phyloP scores from a whole-genome alignment of 73 alveolate genomes.

The Diophrys appendiculata region DNA sequence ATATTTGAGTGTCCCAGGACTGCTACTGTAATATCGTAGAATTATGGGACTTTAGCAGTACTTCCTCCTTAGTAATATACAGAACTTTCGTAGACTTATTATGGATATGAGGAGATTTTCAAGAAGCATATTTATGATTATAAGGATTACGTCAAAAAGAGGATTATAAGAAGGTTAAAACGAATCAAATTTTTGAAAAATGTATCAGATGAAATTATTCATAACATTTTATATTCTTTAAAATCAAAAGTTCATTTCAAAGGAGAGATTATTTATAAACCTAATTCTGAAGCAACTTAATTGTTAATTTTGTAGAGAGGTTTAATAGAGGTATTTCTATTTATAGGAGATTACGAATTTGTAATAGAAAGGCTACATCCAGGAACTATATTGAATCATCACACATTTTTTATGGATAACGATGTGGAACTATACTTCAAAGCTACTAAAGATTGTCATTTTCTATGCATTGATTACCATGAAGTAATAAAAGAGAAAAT shows the following conservation, averaged over 20 bases:
- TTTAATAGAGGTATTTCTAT: slow-evolving; percentile 12
- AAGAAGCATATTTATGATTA: background rate
- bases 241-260: slow-evolving; percentile 15
- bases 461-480: background rate
- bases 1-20: slow-evolving; percentile 55
- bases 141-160: slow-evolving; percentile 30
- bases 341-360: slow-evolving; percentile 25
- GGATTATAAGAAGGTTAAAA: slow-evolving; percentile 10
- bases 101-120: background rate
- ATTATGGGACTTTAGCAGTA: slow-evolving; percentile 44
- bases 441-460: slow-evolving; percentile 8
- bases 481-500: background rate
- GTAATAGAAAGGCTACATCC: slow-evolving; percentile 37
- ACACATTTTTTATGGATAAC: slow-evolving; percentile 41
- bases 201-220: slow-evolving; percentile 27
- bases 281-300: slow-evolving; percentile 14
- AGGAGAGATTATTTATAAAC: slow-evolving; percentile 27
- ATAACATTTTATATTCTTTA: slow-evolving; percentile 31
- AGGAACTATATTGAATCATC: slow-evolving; percentile 45
- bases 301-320: slow-evolving; percentile 46
- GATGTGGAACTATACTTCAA: slow-evolving; percentile 21
- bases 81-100: slow-evolving; percentile 20
- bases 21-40: slow-evolving; percentile 39
- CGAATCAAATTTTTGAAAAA: slow-evolving; percentile 29
- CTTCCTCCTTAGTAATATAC: slow-evolving; percentile 11